Base-by-base conservation (phyloP, 306 rosid species). In the Trichosanthes truncata region DNA sequence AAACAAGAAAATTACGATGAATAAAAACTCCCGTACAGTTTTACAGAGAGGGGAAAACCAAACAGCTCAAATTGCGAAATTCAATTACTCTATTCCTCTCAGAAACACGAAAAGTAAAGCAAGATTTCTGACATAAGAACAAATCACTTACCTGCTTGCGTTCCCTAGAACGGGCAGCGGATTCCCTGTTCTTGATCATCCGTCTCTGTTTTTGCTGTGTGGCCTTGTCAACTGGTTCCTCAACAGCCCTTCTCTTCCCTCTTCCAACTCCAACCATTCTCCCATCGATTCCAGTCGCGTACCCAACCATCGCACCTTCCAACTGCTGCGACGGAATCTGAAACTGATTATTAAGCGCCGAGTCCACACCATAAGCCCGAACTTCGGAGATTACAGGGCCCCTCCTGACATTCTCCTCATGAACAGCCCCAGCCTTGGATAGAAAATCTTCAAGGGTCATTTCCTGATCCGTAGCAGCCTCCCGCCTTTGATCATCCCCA, bases 131-230 rank as follows among this genome's bases (percentile, higher is more conserved):
- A n/a, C 23, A 77, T 3, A 55, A 36, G 26, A 60, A 57, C 31
- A 51, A 23, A 67, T 43, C 45, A 38, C 21, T 0, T 21, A 92
- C 98, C 94, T 94, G 95, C 74, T 94, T 94, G 79, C 97, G 96
- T 82, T 91, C 97, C 57, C 98, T 89, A 65, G 98, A 94, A 90
- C 97, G 84, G 18, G 97, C 97, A 2, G 97, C 97, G 36, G 97
- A 93, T 53, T 91, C 97, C 89, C 97, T 88, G 68, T 93, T 93
- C 82, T 93, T 93, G 29, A 93, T 93, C 97, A 93, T 93, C 84
- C 97, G 84, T 79, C 83, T 91, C 87, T 93, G 97, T 79, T 89
- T 93, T 82, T 89, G 94, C 83, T 88, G 93, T 46, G 96, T 91
- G 31, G 96, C 94, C 84, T 87, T 91, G 56, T 93, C 96, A 0